Base-by-base conservation (phyloP, 2,329 filamentous ascomycete genomes). In the Xylaria digitata region DNA sequence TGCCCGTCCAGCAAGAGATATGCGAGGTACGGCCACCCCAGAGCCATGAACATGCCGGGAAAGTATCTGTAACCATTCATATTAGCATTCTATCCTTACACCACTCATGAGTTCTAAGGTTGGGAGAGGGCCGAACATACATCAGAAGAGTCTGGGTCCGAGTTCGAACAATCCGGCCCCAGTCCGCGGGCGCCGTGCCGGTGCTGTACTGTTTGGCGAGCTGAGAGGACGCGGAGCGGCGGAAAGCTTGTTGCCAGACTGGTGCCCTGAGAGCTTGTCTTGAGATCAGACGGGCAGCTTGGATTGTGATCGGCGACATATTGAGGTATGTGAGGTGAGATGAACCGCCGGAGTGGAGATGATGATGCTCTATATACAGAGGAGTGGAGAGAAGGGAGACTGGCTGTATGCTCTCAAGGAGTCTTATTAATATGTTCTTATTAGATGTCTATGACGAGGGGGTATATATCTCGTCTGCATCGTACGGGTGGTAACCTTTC, bases 1-100 rank as follows among this genome's bases (percentile, higher is more conserved):
- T 43, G 34, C 6, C 37, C 76, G 66, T 77, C 71, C 8, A 78
- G 26, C 34, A 71, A 13, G 11, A 53, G n/a, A 46, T 65, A 50
- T 53, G 70, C 70, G 9, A 75, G 42, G 11, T 70, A 66, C 1
- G 81, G 81, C 81, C 81, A 82, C 58, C 78, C 77, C n/a, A 82
- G 76, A 49, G 81, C 70, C 8, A 74, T 26, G 3, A 66, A 69
- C 46, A 78, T 72, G 34, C 68, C 70, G 1, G 80, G 78, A 68
- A 81, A 68, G 74, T 77, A 82, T 43, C 80, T 82, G 50, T 67
- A 9, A 6, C n/a, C n/a, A 43, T 37, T 37, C 8, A 37, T 13
- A 13, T 37, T 37, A 37, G 34, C 11, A 37, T 26, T 26, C 26
- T 26, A 26, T 5, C 3, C 26, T 26, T 1, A 26, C 5, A 26